Evolutionary conservation across 441 rosid genomes (phyloP), one percentile per base, ranked within the genome.

Genomic region (Jatropha multifida): DNA sequence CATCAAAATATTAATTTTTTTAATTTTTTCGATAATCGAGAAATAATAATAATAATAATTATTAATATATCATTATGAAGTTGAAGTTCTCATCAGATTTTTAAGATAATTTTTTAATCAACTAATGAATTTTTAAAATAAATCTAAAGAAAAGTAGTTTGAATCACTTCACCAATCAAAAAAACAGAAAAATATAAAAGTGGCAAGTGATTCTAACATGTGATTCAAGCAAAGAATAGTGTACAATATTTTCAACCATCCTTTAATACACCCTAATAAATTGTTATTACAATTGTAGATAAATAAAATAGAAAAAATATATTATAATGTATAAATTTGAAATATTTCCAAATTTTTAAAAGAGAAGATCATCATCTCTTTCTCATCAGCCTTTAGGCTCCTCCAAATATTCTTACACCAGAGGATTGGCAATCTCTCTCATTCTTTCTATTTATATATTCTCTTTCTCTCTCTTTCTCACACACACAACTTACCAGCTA

Each of bases 391-490:
- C 82, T 76, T 81, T 46, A 74, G 83, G 78, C 84, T 81, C 82
- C 87, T 83, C 87, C 86, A 85, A 83, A 86, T 85, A 84, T 86
- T 86, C 87, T 85, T 79, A 77, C 81, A 85, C 82, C 87, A 83
- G 88, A 83, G 83, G 83, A 87, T 86, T 82, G 87, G 79, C 84
- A 83, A 78, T 79, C 81, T 78, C 78, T 74, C 72, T 75, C 74
- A n/a, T 69, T 32, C 77, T 58, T 68, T 80, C 72, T 61, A 46
- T 60, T 26, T 42, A 65, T 76, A 74, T 61, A 67, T 71, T 71
- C 75, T 73, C 77, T 72, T 81, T 79, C 77, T 73, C 82, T 56
- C 23, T 54, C 58, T 18, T 54, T 54, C 23, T 54, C 38, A 61
- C 74, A 76, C 56, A 67, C 58, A 54, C 58, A 54, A 54, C 81